Base-by-base conservation (phyloP, 148 eudicot genomes). In the Cornus kousa region DNA sequence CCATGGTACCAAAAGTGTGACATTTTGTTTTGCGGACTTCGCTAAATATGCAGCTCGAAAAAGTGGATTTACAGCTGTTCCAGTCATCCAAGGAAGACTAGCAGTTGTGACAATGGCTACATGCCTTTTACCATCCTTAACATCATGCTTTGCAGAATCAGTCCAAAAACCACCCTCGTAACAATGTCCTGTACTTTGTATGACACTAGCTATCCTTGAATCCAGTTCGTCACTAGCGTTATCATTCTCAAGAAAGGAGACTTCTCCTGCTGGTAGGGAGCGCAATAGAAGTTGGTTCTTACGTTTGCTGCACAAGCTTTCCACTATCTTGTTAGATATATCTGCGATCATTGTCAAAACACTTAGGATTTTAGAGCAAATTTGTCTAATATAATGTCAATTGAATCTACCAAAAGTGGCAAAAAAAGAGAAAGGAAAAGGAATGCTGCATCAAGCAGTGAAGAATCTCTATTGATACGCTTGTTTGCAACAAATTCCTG, bases 21-120 rank as follows among this genome's bases (percentile, higher is more conserved):
- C 99, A 74, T 91, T 91, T 86, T 96, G 99, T 82, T 90, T 79
- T 57, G 87, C 97, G 71, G 98, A 92, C 78, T 90, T 88, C 22
- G 99, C 92, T 37, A 96, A 71, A 89, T 91, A 96, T 71, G 99
- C 99, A 35, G 99, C 99, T 77, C 99, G 93, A 80, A 96, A 96
- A 74, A 96, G 82, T 67, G 99, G 99, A 86, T 96, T 96, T 68
- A 96, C 97, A 55, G 99, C 98, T 55, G 99, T 96, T 77, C 99
- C 99, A 5, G 99, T 96, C 99, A 96, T 89, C 99, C 99, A 96
- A 79, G 99, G 99, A 71, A 96, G 97, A 87, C 98, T 93, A 74
- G 99, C 99, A 77, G 99, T 96, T 50, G 99, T 96, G 66, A 96
- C 98, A 76, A 96, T 96, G 50, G 99, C 98, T 55, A 96, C 98